Percentiles rank a stretch among this genome's conserved stretches.
phyloP scores from a whole-genome alignment of 768 basidiomycete genomes.

The Gautieria morchelliformis region DNA sequence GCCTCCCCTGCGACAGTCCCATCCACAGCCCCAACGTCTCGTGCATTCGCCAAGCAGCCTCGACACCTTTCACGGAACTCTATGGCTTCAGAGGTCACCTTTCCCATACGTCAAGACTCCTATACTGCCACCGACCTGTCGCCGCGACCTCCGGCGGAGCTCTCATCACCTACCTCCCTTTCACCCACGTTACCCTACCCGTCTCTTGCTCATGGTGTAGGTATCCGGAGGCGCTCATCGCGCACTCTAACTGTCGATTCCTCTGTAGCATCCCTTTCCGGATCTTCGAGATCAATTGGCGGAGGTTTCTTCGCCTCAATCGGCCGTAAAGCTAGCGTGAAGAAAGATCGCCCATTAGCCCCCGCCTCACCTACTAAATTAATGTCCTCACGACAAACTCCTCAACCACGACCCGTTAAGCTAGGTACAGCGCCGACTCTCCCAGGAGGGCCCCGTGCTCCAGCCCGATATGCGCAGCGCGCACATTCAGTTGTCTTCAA shows the following conservation, averaged over 20 bases:
- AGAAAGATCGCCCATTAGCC: constrained; percentile 23
- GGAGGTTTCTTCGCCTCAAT: constrained; percentile 67
- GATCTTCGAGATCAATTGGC: constrained; percentile 31
- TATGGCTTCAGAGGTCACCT: constrained; percentile 65
- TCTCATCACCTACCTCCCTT: constrained; percentile 43
- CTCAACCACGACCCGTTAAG: constrained; percentile 22
- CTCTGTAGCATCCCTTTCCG: constrained; percentile 27
- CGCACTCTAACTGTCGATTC: constrained; percentile 22
- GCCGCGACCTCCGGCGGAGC: constrained; percentile 32
- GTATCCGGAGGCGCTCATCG: constrained; percentile 22
- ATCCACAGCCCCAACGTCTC: background rate
- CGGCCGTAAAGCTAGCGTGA: constrained; percentile 58
- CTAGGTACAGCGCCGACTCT: constrained; percentile 34
- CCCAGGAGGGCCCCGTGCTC: constrained; percentile 12
- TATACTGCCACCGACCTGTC: constrained; percentile 69
- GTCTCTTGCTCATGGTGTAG: constrained; percentile 38
- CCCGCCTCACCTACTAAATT: constrained; percentile 25
- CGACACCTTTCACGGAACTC: constrained; percentile 66
- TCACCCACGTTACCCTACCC: constrained; percentile 64
- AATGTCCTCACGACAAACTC: constrained; percentile 26
- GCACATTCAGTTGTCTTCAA: constrained; percentile 2
- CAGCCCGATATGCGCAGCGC: constrained; percentile 2
- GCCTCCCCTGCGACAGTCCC: background rate
- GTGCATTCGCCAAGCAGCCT: constrained; percentile 28
- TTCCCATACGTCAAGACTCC: constrained; percentile 73